These are phyloP conservation scores for Xylariales sp. DNA, from an alignment of 2,329 filamentous ascomycete genomes.

Conservation along the genomic window DNA sequence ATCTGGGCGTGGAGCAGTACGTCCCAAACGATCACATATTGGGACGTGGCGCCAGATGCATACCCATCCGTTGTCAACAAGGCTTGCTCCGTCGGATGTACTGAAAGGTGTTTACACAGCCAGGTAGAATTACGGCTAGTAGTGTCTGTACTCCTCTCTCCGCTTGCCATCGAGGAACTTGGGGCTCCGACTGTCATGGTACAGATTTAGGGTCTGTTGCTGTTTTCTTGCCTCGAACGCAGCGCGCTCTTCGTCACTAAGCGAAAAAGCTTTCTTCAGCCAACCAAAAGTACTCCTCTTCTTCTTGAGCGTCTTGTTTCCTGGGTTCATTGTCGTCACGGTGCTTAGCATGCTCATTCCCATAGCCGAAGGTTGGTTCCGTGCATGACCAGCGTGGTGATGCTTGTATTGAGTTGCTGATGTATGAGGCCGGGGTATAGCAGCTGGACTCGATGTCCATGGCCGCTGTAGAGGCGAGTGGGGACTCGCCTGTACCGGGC, in stretches of 20 bases:
- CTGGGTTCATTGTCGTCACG: constrained; percentile 40
- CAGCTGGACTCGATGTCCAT: constrained; percentile 44
- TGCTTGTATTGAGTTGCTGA: constrained; percentile 12
- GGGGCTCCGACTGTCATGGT: constrained; percentile 46
- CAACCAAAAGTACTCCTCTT: constrained; percentile 65
- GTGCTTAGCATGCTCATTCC: constrained; percentile 56
- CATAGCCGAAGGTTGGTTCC: constrained; percentile 48
- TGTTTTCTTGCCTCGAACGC: constrained; percentile 53
- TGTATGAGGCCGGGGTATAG: constrained; percentile 25
- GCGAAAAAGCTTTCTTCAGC: constrained; percentile 63
- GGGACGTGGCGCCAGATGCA: no score
- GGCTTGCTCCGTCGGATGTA: no score
- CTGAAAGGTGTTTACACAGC: no score
- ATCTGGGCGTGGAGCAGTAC: no score
- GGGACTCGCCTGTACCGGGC: constrained; percentile 57
- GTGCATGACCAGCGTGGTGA: constrained; percentile 33
- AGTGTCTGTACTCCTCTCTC: constrained; percentile 20
- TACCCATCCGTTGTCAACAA: no score
- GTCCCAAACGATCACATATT: no score
- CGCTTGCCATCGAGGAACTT: constrained; percentile 54
- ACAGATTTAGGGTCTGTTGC: constrained; percentile 39
- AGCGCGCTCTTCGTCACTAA: constrained; percentile 59
- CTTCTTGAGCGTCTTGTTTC: constrained; percentile 51
- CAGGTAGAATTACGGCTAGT: no score
- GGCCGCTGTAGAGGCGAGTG: constrained; percentile 57